Percentiles rank a stretch among this genome's conserved stretches.
These are phyloP conservation scores for Coemansia sp. DNA, from an alignment of 192 early-diverging fungal genomes.

Conservation along the genomic window DNA sequence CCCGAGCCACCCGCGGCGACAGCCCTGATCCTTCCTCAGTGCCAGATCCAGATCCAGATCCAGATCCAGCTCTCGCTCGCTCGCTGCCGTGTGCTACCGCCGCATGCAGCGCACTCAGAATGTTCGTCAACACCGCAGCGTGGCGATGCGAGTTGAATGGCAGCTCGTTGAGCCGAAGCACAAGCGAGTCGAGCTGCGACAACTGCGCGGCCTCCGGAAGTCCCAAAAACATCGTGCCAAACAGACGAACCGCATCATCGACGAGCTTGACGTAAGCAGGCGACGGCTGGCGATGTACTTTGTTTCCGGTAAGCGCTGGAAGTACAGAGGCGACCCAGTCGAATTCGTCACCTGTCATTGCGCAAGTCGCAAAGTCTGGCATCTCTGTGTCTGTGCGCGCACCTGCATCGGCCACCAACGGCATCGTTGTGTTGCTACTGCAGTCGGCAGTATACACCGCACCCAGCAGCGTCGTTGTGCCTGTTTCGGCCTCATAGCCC, in stretches of 20 bases:
- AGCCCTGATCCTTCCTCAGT: conserved; percentile 72
- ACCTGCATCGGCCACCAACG: background rate
- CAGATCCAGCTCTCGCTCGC: conserved; percentile 28
- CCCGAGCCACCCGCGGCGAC: conserved; percentile 71
- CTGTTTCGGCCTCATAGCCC: conserved; percentile 48
- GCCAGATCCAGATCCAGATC: conserved; percentile 61
- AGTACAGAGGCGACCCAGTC: conserved; percentile 25
- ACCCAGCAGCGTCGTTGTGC: conserved; percentile 37
- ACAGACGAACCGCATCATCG: conserved; percentile 79
- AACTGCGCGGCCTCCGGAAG: conserved; percentile 74
- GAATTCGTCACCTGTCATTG: conserved; percentile 18
- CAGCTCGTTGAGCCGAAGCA: conserved; percentile 61
- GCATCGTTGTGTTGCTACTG: background rate
- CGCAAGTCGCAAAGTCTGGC: conserved; percentile 22
- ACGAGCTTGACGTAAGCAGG: conserved; percentile 58
- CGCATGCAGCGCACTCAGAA: conserved; percentile 70
- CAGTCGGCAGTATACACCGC: conserved; percentile 3
- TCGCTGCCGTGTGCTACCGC: conserved; percentile 37
- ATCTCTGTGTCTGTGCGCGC: background rate
- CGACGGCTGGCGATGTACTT: background rate
- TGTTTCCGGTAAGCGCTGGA: background rate
- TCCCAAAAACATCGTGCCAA: conserved; percentile 70
- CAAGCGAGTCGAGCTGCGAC: conserved; percentile 71
- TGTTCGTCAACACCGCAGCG: conserved; percentile 77
- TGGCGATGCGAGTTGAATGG: conserved; percentile 72